Percentiles rank a stretch among this genome's conserved stretches.
Conservation (phyloP, 148 eudicot genomes). For the Persicaria maculosa region DNA sequence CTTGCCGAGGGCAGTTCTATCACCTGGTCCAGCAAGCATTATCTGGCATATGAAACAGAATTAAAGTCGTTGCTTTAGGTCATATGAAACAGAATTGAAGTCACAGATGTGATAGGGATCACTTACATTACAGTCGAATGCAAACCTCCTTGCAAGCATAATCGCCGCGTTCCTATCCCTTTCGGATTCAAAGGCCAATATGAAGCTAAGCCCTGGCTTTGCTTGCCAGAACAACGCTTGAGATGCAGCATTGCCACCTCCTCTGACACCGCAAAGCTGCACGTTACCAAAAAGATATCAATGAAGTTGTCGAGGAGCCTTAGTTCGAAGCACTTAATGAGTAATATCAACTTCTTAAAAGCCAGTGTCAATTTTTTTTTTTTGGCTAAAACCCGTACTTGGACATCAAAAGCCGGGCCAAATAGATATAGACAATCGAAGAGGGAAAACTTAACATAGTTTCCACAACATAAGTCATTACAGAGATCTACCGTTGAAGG, state of each 20-base stretch:
- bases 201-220: slow-evolving; percentile 63
- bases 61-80: background rate
- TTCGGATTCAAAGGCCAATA: slow-evolving; percentile 79
- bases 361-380: no score
- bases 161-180: slow-evolving; percentile 96
- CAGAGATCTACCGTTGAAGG: background rate
- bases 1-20: slow-evolving; percentile 13
- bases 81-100: background rate
- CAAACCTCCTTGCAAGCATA: slow-evolving; percentile 90
- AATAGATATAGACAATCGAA: background rate
- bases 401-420: background rate
- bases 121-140: slow-evolving; percentile 97
- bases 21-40: slow-evolving; percentile 14
- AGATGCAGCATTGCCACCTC: slow-evolving; percentile 97
- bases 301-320: background rate
- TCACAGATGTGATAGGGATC: background rate
- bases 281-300: background rate
- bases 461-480: background rate
- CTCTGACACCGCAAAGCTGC: slow-evolving; percentile 93
- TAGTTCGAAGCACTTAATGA: background rate
- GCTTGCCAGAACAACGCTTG: slow-evolving; percentile 90
- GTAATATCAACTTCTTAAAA: background rate
- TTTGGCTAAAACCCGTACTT: background rate
- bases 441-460: background rate
- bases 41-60: slow-evolving; percentile 1